Conservation (phyloP, 2,329 filamentous ascomycete species). For the Domatiomyces globalis region DNA sequence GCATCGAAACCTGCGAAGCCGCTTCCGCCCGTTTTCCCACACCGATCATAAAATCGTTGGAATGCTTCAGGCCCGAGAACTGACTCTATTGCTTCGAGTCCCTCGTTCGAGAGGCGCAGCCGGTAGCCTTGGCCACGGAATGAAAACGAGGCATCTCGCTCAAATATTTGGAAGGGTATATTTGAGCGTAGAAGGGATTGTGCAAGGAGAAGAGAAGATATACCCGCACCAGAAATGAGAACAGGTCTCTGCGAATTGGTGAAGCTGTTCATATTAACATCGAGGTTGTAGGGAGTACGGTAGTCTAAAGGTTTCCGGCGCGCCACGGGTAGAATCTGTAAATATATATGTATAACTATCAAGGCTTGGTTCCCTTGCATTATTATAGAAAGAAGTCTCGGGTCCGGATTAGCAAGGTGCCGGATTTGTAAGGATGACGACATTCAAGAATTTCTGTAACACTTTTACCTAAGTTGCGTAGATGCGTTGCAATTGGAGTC, state of each 20-base stretch:
- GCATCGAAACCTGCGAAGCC: constrained; percentile 41
- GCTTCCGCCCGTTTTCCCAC: constrained; percentile 36
- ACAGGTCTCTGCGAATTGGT: constrained; percentile 14
- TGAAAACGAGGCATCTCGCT: constrained; percentile 21
- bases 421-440: no score
- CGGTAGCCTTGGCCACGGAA: constrained; percentile 28
- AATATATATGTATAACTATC: no score
- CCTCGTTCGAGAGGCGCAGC: constrained; percentile 20
- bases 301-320: no score
- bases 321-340: no score
- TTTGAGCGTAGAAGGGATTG: constrained; percentile 22
- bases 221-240: constrained; percentile 26
- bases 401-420: no score
- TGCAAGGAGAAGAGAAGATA: constrained; percentile 26
- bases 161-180: constrained; percentile 26
- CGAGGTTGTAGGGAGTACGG: no score
- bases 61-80: constrained; percentile 30
- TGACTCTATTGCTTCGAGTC: constrained; percentile 38
- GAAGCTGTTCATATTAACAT: not conserved
- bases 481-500: no score
- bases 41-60: constrained; percentile 22
- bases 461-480: no score
- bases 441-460: no score
- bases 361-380: no score
- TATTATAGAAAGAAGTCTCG: no score